Conservation (phyloP, 805 yeast species). For the Candida berthetii region DNA sequence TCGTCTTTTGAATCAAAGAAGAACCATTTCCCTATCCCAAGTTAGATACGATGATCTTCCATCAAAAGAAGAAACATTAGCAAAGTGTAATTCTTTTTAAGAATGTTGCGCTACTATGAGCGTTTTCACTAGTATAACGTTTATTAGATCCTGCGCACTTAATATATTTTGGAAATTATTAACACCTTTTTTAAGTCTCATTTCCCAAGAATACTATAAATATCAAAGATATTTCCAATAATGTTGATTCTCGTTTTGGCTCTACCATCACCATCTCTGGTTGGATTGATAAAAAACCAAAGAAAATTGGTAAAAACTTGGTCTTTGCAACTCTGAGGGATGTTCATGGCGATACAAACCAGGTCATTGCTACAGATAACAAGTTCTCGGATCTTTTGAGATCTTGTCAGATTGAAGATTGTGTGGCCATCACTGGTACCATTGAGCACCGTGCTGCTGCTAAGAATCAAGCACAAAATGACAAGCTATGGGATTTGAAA, state of each 20-base stretch:
- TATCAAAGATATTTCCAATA: conserved; percentile 4
- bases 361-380: conserved; percentile 39
- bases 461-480: conserved; percentile 10
- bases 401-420: conserved; percentile 63
- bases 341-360: conserved; percentile 57
- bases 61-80: not conserved
- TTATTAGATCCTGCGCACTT: too few species aligned
- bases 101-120: not conserved
- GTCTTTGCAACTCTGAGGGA: conserved; percentile 78
- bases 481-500: conserved; percentile 49
- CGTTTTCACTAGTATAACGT: too few species aligned
- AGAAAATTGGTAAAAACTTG: conserved; percentile 55
- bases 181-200: conserved; percentile 2
- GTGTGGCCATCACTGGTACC: conserved; percentile 59
- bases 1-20: too few species aligned
- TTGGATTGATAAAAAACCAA: conserved; percentile 76
- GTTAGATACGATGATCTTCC: not conserved
- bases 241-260: conserved; percentile 4
- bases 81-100: conserved; percentile 1
- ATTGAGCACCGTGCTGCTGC: conserved; percentile 27
- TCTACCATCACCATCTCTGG: conserved; percentile 57
- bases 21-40: too few species aligned
- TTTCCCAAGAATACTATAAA: conserved; percentile 20
- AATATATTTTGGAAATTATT: too few species aligned
- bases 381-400: conserved; percentile 32